Evolutionary conservation across 768 basidiomycete genomes (phyloP).

Genomic region (Cyathus striatus): DNA sequence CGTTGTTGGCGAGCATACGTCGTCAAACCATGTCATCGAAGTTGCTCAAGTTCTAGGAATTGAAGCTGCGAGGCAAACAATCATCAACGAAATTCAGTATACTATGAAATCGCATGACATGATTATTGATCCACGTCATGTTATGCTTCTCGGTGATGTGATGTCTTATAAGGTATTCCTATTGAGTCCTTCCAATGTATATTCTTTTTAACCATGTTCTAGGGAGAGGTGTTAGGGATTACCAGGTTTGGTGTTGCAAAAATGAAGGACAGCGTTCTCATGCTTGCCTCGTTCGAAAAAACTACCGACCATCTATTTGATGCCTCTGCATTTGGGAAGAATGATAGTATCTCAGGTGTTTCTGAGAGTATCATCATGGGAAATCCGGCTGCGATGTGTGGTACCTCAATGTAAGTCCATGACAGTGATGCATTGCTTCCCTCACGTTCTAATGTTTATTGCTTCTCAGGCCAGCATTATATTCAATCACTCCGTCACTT

Average conservation of each 20-base stretch:
- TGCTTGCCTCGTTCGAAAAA: slow-evolving; percentile 99
- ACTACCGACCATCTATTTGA: slow-evolving; percentile 99
- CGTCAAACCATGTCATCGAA: slow-evolving; percentile 97
- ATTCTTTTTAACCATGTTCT: slow-evolving; percentile 3
- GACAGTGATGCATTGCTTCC: too few species aligned
- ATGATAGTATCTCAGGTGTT: slow-evolving; percentile 91
- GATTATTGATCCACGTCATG: slow-evolving; percentile 97
- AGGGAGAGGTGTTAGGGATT: slow-evolving; percentile 97
- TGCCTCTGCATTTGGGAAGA: slow-evolving; percentile 94
- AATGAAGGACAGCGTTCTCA: slow-evolving; percentile 99
- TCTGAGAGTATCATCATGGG: slow-evolving; percentile 99
- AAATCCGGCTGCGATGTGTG: slow-evolving; percentile 89
- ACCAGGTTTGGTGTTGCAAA: slow-evolving; percentile 98
- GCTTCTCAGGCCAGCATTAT: slow-evolving; percentile 41
- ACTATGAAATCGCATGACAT: slow-evolving; percentile 98
- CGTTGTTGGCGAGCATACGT: slow-evolving; percentile 87
- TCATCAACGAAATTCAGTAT: slow-evolving; percentile 95
- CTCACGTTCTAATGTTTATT: neutral
- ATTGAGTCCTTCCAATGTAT: neutral
- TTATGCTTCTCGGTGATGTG: slow-evolving; percentile 97
- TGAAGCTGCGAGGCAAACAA: slow-evolving; percentile 90
- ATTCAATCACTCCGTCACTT: slow-evolving; percentile 36
- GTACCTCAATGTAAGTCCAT: slow-evolving; percentile 89
- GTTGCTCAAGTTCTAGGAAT: slow-evolving; percentile 95
- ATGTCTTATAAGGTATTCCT: slow-evolving; percentile 89